Evolutionary conservation across 306 rosid species (phyloP), one percentile per base, ranked within the genome.

Genomic region (Prunus dulcis): DNA sequence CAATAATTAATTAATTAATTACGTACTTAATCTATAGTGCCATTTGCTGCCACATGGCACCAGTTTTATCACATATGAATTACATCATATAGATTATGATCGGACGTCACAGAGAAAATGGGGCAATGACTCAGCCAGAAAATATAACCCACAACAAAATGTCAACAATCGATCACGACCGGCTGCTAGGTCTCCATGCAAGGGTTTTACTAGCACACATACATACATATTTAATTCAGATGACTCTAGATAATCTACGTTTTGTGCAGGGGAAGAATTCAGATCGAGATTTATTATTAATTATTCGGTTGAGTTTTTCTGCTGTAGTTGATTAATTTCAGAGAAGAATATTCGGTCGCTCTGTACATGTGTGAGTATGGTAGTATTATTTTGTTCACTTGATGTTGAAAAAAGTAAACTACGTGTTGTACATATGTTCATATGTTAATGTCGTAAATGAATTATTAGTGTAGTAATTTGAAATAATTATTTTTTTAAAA

Each of bases 401-500:
- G 43, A 38, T 1, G 43, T 38, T 38, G 43, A 38, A 6, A 38
- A 38, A 38, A 38, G 9, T 38, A 38, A 38, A 23, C 25, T 23
- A 23, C 25, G 25, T 23, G 1, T 23, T 23, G 25, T 23, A 23
- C 25, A 23, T 23, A 23, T 23, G 25, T 23, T 23, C 25, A 23
- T 23, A 23, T 23, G 43, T 1, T 38, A 7, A 38, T 38, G 2
- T 38, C 2, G 7, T 2, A 34, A 34, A 34, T 0, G 2, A 6
- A 1, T 0, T 0, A 34, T 0, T 34, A 34, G 8, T 34, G 8
- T 34, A 34, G 41, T 6, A 2, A 2, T 34, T 34, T 34, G 8
- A 8, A 34, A 1, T 0, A 34, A 34, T 34, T 34, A 0, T 0
- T 34, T 34, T 34, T 0, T 1, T 1, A 5, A 5, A 0, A 34